phyloP scores from a whole-genome alignment of 495 filamentous ascomycete genomes.

The Aspergillus cavernicola region DNA sequence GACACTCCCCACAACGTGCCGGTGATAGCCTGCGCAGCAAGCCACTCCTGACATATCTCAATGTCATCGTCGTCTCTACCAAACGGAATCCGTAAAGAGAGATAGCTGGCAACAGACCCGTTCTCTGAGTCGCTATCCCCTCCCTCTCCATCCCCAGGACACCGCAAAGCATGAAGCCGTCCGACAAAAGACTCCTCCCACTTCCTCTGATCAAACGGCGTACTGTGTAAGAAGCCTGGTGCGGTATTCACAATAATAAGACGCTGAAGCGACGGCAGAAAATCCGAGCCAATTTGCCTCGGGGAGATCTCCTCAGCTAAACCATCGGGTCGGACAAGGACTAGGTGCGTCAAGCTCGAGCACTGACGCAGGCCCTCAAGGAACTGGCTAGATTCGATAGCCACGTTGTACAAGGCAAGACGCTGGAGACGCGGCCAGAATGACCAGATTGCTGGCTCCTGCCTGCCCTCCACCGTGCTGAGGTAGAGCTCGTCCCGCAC shows the following conservation, averaged over 20 bases:
- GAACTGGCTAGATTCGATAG: slow-evolving; percentile 21
- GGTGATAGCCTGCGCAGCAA: background rate
- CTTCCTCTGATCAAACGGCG: slow-evolving; percentile 2
- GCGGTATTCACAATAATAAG: slow-evolving; percentile 12
- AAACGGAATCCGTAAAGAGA: slow-evolving; percentile 8
- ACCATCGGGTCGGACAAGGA: slow-evolving; percentile 30
- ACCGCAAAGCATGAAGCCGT: background rate
- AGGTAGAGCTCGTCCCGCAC: slow-evolving; percentile 15
- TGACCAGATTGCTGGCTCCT: slow-evolving; percentile 28
- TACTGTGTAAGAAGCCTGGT: slow-evolving; percentile 2
- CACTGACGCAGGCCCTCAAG: slow-evolving; percentile 22
- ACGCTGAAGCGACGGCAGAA: slow-evolving; percentile 11
- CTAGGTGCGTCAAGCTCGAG: slow-evolving; percentile 26
- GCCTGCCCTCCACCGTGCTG: slow-evolving; percentile 20
- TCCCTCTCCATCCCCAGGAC: background rate
- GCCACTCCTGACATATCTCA: slow-evolving; percentile 17
- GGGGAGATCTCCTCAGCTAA: slow-evolving; percentile 8
- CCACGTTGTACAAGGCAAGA: slow-evolving; percentile 32
- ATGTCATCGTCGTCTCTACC: slow-evolving; percentile 11
- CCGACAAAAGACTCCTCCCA: slow-evolving; percentile 12
- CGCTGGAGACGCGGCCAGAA: slow-evolving; percentile 27
- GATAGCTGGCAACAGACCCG: slow-evolving; percentile 6
- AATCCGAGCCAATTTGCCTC: slow-evolving; percentile 1
- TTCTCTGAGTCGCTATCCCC: slow-evolving; percentile 1
- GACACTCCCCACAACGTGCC: slow-evolving; percentile 9